Base-by-base conservation (phyloP, 1,284 basidiomycete species). In the Ceratobasidium sp. region DNA sequence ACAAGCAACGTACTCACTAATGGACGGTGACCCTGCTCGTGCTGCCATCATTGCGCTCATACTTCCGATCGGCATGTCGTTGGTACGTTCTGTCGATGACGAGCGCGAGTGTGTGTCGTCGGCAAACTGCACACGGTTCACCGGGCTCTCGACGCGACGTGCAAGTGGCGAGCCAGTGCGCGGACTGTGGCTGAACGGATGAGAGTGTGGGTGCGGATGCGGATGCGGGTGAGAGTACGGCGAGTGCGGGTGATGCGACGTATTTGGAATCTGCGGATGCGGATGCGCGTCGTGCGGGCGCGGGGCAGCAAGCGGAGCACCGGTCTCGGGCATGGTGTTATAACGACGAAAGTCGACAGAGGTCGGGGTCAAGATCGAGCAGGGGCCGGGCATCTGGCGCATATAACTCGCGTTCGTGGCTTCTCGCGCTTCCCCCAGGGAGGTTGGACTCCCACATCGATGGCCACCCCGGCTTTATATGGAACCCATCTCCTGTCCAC, bases 81-180 rank as follows among this genome's bases (percentile, higher is more conserved):
- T 20, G 31, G 42, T 60, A 25, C 56, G 56, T 40, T 58, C 56
- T 27, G 43, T 29, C 8, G 57, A 49, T 25, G 57, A 43, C n/a
- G 57, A 60, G n/a, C 57, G 42, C 5, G 57, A 60, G 27, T 43
- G 57, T 15, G 42, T 29, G 17, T 31, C 25, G 40, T 57, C 60
- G 3, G 60, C 60, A 42, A 64, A 64, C 60, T 64, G 60, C 29
- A 64, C 60, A 31, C 60, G 60, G 60, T 52, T 64, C n/a, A 27
- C n/a, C 2, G 60, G 60, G 10, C 43, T 49, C 29, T 62, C 57
- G 57, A 49, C 45, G 34, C 57, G 57, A 25, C 60, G 60, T 13
- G 60, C 60, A 22, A 64, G 60, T n/a, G 60, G 60, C 2, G 60
- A 64, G 2, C 60, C 60, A 1, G 60, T 52, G 47, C 60, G 60